phyloP scores from a whole-genome alignment of 2,329 filamentous ascomycete species.

The Monilinia laxa region DNA sequence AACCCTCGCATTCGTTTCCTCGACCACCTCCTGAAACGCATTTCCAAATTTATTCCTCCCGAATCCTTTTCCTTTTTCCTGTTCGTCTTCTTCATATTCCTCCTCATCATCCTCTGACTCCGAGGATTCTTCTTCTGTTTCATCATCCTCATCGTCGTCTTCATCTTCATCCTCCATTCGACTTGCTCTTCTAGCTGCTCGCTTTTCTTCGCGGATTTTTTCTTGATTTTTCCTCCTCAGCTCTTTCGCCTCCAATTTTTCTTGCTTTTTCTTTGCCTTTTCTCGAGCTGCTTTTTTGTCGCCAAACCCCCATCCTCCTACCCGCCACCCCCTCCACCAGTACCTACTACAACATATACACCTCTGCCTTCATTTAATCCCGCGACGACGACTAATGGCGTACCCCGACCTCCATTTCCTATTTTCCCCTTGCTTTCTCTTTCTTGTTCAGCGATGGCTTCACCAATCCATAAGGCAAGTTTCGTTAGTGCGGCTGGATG shows the following conservation, averaged over 20 bases:
- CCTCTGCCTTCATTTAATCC: conserved; percentile 83
- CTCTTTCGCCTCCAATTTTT: conserved; percentile 61
- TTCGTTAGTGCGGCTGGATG: conserved; percentile 93
- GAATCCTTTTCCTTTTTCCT: conserved; percentile 60
- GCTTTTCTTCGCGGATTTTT: conserved; percentile 60
- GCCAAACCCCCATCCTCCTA: conserved; percentile 64
- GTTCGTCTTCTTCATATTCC: conserved; percentile 54
- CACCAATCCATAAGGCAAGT: conserved; percentile 88
- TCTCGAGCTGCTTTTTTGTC: conserved; percentile 66
- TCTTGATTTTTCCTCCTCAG: conserved; percentile 57
- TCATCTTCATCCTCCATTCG: conserved; percentile 45
- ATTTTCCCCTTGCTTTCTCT: conserved; percentile 70
- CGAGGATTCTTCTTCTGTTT: conserved; percentile 52
- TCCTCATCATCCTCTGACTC: conserved; percentile 53
- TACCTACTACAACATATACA: conserved; percentile 90
- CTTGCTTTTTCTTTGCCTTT: conserved; percentile 57
- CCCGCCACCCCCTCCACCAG: conserved; percentile 75
- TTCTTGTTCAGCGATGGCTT: conserved; percentile 88
- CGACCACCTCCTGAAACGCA: conserved; percentile 92
- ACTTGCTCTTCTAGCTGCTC: conserved; percentile 55
- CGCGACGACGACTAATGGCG: conserved; percentile 86
- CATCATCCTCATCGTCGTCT: conserved; percentile 47
- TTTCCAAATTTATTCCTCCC: conserved; percentile 88
- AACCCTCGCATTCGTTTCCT: conserved; percentile 85
- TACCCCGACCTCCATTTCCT: conserved; percentile 67